These are phyloP conservation scores for Russula sp. DNA, from an alignment of 768 basidiomycete species.

Conservation along the genomic window DNA sequence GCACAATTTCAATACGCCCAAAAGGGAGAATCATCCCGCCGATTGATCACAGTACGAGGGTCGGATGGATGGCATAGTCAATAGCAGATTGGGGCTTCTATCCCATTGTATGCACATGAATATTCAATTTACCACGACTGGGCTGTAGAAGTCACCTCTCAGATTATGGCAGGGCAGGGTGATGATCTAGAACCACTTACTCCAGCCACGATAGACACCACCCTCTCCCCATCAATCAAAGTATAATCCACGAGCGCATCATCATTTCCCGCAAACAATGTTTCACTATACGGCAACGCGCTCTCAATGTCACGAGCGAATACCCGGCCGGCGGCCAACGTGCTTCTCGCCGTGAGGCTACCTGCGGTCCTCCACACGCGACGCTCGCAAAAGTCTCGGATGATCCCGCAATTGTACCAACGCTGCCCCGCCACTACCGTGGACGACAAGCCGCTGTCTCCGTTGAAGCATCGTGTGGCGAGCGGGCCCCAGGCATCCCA, in stretches of 20 bases:
- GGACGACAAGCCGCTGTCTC: background rate
- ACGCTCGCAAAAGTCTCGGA: conserved; percentile 4
- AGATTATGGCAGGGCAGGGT: background rate
- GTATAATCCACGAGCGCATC: background rate
- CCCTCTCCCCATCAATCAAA: conserved; percentile 4
- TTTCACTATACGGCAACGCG: background rate
- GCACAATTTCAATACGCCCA: background rate
- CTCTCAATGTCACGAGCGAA: background rate
- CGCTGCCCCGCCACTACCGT: background rate
- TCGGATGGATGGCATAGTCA: background rate
- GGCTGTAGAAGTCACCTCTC: background rate
- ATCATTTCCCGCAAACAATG: background rate
- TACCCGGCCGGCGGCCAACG: background rate
- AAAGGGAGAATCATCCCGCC: background rate
- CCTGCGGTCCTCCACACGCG: background rate
- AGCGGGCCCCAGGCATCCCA: conserved; percentile 2
- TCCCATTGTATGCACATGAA: background rate
- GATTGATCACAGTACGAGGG: background rate
- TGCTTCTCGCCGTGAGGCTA: background rate
- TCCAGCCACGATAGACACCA: background rate
- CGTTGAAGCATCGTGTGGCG: background rate
- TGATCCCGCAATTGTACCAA: background rate
- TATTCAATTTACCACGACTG: background rate
- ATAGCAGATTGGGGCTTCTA: background rate
- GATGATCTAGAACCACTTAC: background rate